phyloP scores from a whole-genome alignment of 2,329 filamentous ascomycete genomes.

The Colletotrichum sp. region DNA sequence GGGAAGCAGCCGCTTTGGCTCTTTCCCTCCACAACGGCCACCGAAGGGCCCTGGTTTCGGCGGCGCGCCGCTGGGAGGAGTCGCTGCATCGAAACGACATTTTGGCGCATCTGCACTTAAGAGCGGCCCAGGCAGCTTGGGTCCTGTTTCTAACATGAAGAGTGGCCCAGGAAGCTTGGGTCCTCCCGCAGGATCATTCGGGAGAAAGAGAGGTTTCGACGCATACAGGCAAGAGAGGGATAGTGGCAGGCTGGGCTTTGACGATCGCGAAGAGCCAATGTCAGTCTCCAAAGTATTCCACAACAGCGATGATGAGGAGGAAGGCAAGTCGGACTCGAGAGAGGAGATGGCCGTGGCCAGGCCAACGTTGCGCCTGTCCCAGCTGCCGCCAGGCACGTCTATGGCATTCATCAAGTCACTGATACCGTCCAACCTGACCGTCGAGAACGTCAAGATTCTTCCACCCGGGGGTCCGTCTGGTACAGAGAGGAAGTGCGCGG shows the following conservation, averaged over 20 bases:
- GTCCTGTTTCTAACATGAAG: slow-evolving; percentile 56
- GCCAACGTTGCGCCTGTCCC: slow-evolving; percentile 66
- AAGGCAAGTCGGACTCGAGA: slow-evolving; percentile 46
- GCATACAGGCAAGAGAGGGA: slow-evolving; percentile 42
- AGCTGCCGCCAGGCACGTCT: slow-evolving; percentile 65
- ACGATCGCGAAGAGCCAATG: slow-evolving; percentile 50
- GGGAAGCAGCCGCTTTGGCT: slow-evolving; percentile 22
- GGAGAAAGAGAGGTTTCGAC: slow-evolving; percentile 60
- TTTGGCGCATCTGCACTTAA: slow-evolving; percentile 63
- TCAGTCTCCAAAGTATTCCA: slow-evolving; percentile 76
- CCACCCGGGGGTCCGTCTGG: slow-evolving; percentile 55
- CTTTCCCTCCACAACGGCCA: neutral
- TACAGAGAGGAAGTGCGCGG: slow-evolving; percentile 72
- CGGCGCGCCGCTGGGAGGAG: slow-evolving; percentile 25
- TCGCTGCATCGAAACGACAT: slow-evolving; percentile 61
- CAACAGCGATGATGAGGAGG: slow-evolving; percentile 66
- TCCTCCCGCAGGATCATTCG: slow-evolving; percentile 52
- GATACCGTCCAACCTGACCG: slow-evolving; percentile 62
- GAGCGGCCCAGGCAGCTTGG: slow-evolving; percentile 68
- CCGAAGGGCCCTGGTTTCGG: slow-evolving; percentile 29
- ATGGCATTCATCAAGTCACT: slow-evolving; percentile 65
- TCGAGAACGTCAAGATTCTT: slow-evolving; percentile 77
- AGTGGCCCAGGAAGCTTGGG: slow-evolving; percentile 69
- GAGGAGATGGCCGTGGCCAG: slow-evolving; percentile 66
- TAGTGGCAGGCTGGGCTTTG: slow-evolving; percentile 39